Evolutionary conservation across 2,329 filamentous ascomycete genomes (phyloP).

Genomic region (Fusarium humuli): DNA sequence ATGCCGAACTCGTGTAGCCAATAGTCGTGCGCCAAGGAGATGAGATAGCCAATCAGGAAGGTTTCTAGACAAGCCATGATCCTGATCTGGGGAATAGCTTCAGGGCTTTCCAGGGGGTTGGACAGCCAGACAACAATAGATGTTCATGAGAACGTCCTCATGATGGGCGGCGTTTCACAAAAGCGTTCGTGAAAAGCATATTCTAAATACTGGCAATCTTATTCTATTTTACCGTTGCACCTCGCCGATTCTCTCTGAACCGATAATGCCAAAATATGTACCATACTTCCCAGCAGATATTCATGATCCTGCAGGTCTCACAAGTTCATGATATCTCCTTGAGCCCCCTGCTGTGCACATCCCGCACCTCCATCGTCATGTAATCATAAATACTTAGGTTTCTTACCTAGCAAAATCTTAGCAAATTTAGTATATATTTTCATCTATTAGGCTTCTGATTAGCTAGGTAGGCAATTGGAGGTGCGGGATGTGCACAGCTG

Average conservation of each 20-base stretch:
- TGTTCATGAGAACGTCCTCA: neutral
- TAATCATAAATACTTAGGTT: no score
- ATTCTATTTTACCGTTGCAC: rapidly evolving
- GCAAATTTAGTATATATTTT: no score
- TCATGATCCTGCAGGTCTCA: slow-evolving; percentile 38
- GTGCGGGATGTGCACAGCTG: no score
- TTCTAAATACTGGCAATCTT: no score
- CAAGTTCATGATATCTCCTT: slow-evolving; percentile 36
- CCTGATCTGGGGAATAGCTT: slow-evolving; percentile 36
- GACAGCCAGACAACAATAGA: neutral
- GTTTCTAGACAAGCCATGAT: slow-evolving; percentile 17
- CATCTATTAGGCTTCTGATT: no score
- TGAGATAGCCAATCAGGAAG: slow-evolving; percentile 16
- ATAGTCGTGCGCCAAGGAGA: slow-evolving; percentile 13
- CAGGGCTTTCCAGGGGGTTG: slow-evolving; percentile 23
- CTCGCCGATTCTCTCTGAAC: neutral
- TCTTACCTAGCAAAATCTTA: no score
- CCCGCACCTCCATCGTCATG: no score
- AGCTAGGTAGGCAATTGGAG: no score
- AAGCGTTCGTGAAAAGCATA: neutral
- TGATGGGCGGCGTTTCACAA: slow-evolving; percentile 2
- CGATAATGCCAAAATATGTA: neutral
- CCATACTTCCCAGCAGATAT: slow-evolving; percentile 11
- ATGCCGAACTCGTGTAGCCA: slow-evolving; percentile 16
- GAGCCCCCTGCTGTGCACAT: no score